Evolutionary conservation across 83 land plant genomes (phyloP), one percentile per base, ranked within the genome.

Genomic region (Thuja plicata): DNA sequence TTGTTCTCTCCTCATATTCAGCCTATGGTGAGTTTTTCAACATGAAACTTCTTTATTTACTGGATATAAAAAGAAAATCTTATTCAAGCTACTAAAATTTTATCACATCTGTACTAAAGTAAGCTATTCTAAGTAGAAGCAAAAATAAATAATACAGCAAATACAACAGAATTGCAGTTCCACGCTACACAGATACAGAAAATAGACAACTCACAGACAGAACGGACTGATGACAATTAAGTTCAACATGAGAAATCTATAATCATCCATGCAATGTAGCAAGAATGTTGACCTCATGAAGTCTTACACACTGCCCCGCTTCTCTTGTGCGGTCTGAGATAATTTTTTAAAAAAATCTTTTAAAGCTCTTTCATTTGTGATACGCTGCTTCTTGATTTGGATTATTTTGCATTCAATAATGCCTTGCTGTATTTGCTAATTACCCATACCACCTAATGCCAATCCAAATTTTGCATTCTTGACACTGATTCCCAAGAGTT

Each of bases 1-100:
- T 94, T 85, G 93, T 94, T 55, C 66, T 94, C 38, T 90, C 93
- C 13, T 93, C 94, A 24, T 94, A 93, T 89, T 94, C 95, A 43
- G 88, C 95, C 24, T 94, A 83, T 89, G 95, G 95, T 87, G 37
- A 87, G 89, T 70, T 62, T 87, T 87, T 40, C 37, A 13, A 17
- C 19, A 54, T 6, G 17, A 54, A 41, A 30, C 32, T 45, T 83
- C 27, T 46, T 54, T 87, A 40, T 88, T 3, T 83, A 32, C 55
- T 13, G 32, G 41, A 37, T 52, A 35, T 60, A 86, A 8, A 74
- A 35, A 17, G 0, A 35, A 76, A 35, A 76, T 34, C 40, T 57
- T 17, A 86, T 17, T 46, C 54, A 50, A 37, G 24, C 30, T 32
- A 37, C 32, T 83, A 30, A 83, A 46, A 27, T 41, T 35, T 83